These are phyloP conservation scores for Saccharomycopsis hybrid DNA, from an alignment of 1,139 yeast genomes.

Conservation along the genomic window DNA sequence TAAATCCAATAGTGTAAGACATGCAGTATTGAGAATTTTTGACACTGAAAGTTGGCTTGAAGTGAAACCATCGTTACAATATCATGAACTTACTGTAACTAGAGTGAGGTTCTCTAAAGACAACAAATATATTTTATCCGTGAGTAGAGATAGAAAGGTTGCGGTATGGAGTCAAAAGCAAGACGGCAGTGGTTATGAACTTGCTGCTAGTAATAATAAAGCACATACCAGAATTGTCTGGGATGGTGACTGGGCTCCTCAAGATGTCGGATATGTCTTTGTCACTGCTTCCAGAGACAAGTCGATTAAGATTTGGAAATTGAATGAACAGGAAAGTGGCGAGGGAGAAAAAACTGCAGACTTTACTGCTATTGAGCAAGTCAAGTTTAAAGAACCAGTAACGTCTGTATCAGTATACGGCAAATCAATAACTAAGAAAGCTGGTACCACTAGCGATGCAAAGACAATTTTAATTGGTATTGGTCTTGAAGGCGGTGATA, in stretches of 20 bases:
- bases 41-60: slow-evolving; percentile 61
- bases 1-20: slow-evolving; percentile 73
- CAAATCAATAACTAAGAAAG: slow-evolving; percentile 22
- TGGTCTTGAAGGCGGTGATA: slow-evolving; percentile 68
- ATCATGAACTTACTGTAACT: slow-evolving; percentile 83
- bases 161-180: slow-evolving; percentile 60
- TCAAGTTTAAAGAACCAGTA: slow-evolving; percentile 48
- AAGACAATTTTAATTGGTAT: slow-evolving; percentile 42
- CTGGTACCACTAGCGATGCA: slow-evolving; percentile 19
- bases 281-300: slow-evolving; percentile 88
- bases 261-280: slow-evolving; percentile 38
- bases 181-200: slow-evolving; percentile 27
- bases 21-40: slow-evolving; percentile 80
- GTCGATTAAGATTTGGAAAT: slow-evolving; percentile 64
- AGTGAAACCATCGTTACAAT: slow-evolving; percentile 33
- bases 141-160: slow-evolving; percentile 85
- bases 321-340: slow-evolving; percentile 22
- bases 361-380: slow-evolving; percentile 27
- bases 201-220: slow-evolving; percentile 47
- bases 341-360: slow-evolving; percentile 2
- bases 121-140: slow-evolving; percentile 64
- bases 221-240: slow-evolving; percentile 92
- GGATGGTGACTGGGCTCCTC: slow-evolving; percentile 86
- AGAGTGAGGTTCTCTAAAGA: slow-evolving; percentile 71
- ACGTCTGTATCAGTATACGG: slow-evolving; percentile 63